Percentiles rank a stretch among this genome's conserved stretches.
Evolutionary conservation across 2,329 filamentous ascomycete genomes (phyloP).

Genomic region (Ophiocordyceps camponoti-floridani): DNA sequence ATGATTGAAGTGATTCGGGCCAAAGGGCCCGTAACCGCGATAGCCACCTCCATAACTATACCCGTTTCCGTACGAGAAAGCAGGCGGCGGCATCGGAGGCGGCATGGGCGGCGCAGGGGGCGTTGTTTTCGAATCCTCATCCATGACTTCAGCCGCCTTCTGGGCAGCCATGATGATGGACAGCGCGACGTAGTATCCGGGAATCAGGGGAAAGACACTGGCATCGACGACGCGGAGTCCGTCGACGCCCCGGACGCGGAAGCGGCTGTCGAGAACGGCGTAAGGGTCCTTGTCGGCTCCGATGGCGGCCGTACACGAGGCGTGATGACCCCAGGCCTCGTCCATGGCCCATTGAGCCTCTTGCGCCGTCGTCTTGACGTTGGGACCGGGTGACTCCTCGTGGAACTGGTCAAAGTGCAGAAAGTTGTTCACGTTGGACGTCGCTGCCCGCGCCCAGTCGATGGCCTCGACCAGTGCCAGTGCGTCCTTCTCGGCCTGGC

Average conservation of each 20-base stretch:
- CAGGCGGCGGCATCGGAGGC: too few relatives aligned
- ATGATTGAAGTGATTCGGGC: too few relatives aligned
- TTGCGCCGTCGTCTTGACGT: constrained; percentile 18
- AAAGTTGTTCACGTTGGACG: constrained; percentile 3
- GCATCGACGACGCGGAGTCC: constrained; percentile 44
- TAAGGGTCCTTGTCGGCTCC: constrained; percentile 31
- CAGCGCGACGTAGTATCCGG: constrained; percentile 28
- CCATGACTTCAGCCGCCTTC: constrained; percentile 24
- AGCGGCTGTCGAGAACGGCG: constrained; percentile 35
- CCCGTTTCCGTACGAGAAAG: too few relatives aligned
- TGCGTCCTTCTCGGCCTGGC: constrained; percentile 27
- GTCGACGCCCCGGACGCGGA: constrained; percentile 34
- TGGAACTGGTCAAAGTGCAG: constrained; percentile 1
- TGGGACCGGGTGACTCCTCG: constrained; percentile 14
- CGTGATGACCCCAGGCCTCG: constrained; percentile 38
- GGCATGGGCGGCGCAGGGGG: too few relatives aligned
- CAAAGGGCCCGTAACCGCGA: too few relatives aligned
- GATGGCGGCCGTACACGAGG: constrained; percentile 35
- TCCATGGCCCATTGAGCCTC: constrained; percentile 27
- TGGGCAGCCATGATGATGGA: constrained; percentile 37
- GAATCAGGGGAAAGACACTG: constrained; percentile 29
- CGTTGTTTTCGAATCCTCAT: neutral
- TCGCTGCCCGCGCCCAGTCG: constrained; percentile 26
- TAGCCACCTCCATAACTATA: too few relatives aligned
- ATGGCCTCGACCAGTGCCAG: constrained; percentile 33